phyloP scores from a whole-genome alignment of 495 filamentous ascomycete species.

The Parmelia sp. region DNA sequence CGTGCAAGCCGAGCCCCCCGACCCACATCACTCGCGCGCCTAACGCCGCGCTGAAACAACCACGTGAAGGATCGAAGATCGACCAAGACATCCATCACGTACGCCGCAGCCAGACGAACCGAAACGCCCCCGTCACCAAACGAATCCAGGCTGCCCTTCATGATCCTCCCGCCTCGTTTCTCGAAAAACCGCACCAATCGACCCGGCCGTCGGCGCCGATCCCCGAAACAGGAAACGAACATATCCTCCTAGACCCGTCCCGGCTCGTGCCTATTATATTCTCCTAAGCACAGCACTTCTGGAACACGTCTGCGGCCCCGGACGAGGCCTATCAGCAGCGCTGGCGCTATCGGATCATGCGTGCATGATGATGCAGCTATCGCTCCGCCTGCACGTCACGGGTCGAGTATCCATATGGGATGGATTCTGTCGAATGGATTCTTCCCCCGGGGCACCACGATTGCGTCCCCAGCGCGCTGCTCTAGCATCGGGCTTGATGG shows the following conservation, averaged over 20 bases:
- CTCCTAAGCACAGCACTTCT: background rate
- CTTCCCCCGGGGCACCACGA: background rate
- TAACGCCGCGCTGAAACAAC: background rate
- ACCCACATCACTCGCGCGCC: background rate
- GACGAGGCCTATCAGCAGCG: background rate
- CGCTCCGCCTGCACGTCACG: background rate
- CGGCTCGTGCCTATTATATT: background rate
- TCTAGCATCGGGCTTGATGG: background rate
- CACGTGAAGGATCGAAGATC: too few species aligned
- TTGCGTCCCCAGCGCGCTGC: background rate
- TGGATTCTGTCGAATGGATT: background rate
- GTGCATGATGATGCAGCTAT: background rate
- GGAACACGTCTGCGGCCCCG: background rate
- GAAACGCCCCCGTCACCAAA: too few species aligned
- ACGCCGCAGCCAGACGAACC: too few species aligned
- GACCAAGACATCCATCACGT: too few species aligned
- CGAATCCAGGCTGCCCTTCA: too few species aligned
- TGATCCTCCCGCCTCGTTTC: too few species aligned
- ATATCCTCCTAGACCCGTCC: background rate
- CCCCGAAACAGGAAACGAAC: background rate
- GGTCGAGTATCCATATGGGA: background rate
- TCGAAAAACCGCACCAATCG: background rate
- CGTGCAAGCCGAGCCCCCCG: background rate
- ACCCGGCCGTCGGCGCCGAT: background rate
- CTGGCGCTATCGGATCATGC: background rate